phyloP scores from a whole-genome alignment of 2,329 filamentous ascomycete species.

The Fusarium xyrophilum region DNA sequence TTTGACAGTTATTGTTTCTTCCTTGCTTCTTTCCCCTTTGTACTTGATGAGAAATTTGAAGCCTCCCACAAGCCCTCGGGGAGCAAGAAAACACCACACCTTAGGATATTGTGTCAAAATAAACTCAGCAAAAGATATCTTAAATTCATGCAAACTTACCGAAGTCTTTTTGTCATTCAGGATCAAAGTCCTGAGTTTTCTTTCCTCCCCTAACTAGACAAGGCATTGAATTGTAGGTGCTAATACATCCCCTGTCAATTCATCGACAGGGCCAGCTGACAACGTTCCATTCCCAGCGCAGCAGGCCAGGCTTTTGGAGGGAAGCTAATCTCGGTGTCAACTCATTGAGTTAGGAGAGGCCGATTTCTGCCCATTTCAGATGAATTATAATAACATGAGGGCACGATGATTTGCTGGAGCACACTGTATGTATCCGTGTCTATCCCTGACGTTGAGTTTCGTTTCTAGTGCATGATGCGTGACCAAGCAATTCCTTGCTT shows the following conservation, averaged over 20 bases:
- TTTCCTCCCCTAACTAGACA: too few relatives aligned
- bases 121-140: too few relatives aligned
- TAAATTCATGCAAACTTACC: too few relatives aligned
- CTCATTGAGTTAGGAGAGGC: constrained; percentile 33
- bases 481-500: constrained; percentile 3
- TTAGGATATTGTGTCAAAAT: too few relatives aligned
- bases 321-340: constrained; percentile 41
- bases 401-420: not conserved
- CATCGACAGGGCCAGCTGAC: constrained; percentile 18
- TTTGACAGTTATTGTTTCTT: not conserved
- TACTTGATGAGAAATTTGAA: not conserved
- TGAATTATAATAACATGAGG: constrained; percentile 3
- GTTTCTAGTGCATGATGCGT: not conserved
- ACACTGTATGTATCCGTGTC: not conserved
- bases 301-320: constrained; percentile 33
- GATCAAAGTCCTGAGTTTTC: too few relatives aligned
- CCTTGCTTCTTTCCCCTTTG: not conserved
- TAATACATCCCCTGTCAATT: constrained; percentile 18
- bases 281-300: constrained; percentile 39
- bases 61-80: not conserved
- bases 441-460: not conserved
- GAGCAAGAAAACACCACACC: too few relatives aligned
- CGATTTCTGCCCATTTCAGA: constrained; percentile 22
- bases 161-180: too few relatives aligned
- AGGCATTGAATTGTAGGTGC: constrained; percentile 13